Evolutionary conservation across 495 filamentous ascomycete genomes (phyloP).

Genomic region (Bathelium albidoporum): DNA sequence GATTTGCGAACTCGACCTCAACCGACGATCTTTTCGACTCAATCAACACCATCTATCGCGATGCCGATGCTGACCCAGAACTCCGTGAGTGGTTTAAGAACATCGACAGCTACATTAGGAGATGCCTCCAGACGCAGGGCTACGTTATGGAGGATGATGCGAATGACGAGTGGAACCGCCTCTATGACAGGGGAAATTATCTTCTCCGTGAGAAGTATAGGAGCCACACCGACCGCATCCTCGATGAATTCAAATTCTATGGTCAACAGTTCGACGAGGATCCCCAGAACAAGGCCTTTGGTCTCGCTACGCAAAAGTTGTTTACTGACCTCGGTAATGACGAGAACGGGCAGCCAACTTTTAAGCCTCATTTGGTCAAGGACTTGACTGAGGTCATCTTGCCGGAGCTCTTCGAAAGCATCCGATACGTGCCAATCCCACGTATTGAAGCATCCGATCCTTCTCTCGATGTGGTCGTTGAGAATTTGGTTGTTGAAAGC

Average conservation of each 20-base stretch:
- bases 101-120: conserved; percentile 66
- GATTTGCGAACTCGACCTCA: conserved; percentile 91
- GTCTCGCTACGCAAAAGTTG: conserved; percentile 63
- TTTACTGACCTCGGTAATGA: conserved; percentile 82
- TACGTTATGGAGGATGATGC: conserved; percentile 78
- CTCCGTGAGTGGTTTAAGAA: conserved; percentile 82
- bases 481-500: conserved; percentile 90
- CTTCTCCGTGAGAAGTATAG: conserved; percentile 84
- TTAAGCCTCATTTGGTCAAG: conserved; percentile 87
- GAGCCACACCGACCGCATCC: conserved; percentile 73
- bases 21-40: conserved; percentile 75
- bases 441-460: conserved; percentile 87
- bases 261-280: conserved; percentile 83
- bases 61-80: conserved; percentile 82
- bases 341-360: conserved; percentile 68
- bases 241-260: conserved; percentile 85
- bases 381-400: conserved; percentile 81
- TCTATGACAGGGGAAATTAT: conserved; percentile 81
- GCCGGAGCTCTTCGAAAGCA: conserved; percentile 71
- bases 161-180: conserved; percentile 69
- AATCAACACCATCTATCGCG: conserved; percentile 78
- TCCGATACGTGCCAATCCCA: conserved; percentile 87
- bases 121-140: conserved; percentile 77
- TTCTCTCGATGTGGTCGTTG: conserved; percentile 75
- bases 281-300: conserved; percentile 72